Conservation (phyloP, 805 yeast genomes). For the Candida gorgasii region DNA sequence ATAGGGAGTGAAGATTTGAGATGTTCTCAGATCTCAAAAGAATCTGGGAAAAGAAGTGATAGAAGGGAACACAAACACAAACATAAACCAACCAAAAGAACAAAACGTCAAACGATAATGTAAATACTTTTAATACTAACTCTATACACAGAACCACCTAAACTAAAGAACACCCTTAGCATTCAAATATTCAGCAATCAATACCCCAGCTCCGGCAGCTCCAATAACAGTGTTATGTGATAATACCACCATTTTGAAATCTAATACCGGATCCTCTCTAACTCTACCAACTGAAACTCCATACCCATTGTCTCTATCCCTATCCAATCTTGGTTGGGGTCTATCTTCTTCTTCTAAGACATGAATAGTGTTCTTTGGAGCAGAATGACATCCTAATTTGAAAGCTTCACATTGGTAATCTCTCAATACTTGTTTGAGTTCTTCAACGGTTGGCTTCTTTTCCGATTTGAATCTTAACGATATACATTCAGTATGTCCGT, state of each 20-base stretch:
- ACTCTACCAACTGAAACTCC: constrained; percentile 95
- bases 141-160: too few species aligned
- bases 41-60: too few species aligned
- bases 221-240: constrained; percentile 98
- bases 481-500: constrained; percentile 97
- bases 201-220: constrained; percentile 97
- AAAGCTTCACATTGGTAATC: constrained; percentile 84
- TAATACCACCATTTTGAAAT: constrained; percentile 93
- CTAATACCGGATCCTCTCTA: constrained; percentile 90
- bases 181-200: constrained; percentile 86
- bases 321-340: constrained; percentile 97
- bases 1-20: too few species aligned
- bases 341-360: constrained; percentile 89
- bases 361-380: constrained; percentile 90
- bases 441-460: constrained; percentile 83
- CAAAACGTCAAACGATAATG: too few species aligned
- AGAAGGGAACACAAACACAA: too few species aligned
- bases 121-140: too few species aligned
- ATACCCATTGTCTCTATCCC: constrained; percentile 91
- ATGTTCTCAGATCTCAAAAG: too few species aligned
- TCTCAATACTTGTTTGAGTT: constrained; percentile 67
- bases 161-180: constrained; percentile 70
- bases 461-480: constrained; percentile 77
- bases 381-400: constrained; percentile 79
- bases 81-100: too few species aligned